Evolutionary conservation across 2,329 filamentous ascomycete species (phyloP).

Genomic region (Apiospora rasikravindrae): DNA sequence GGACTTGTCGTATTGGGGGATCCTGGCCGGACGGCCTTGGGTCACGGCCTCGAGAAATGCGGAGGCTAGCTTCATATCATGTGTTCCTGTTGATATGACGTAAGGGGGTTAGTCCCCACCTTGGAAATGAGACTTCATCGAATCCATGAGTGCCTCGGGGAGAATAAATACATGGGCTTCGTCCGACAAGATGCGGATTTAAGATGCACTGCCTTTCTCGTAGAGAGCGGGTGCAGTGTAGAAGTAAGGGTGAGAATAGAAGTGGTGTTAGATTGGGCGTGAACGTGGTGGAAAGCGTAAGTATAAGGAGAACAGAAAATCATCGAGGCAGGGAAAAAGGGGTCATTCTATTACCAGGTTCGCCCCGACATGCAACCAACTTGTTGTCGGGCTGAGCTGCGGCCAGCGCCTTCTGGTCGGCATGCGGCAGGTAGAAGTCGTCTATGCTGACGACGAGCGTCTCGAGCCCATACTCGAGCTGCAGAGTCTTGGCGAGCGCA

Average conservation of each 20-base stretch:
- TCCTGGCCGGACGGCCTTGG: constrained; percentile 52
- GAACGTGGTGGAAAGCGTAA: too few species aligned
- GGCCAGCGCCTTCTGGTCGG: constrained; percentile 69
- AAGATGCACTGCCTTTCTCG: background rate
- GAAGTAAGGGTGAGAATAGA: too few species aligned
- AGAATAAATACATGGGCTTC: background rate
- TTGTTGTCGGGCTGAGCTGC: constrained; percentile 70
- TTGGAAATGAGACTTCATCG: background rate
- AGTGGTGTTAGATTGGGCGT: too few species aligned
- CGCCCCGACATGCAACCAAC: constrained; percentile 80
- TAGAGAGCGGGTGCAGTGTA: too few species aligned
- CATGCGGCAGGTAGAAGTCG: constrained; percentile 83
- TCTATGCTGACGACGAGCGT: constrained; percentile 83
- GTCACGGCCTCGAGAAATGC: constrained; percentile 66
- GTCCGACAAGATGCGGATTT: background rate
- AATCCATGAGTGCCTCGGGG: background rate
- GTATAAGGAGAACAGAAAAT: too few species aligned
- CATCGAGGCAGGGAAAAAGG: constrained; percentile 15
- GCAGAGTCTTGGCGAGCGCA: constrained; percentile 66
- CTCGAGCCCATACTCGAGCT: constrained; percentile 56
- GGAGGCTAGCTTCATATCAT: constrained; percentile 72
- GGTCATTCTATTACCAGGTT: constrained; percentile 63
- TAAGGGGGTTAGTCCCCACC: constrained; percentile 9
- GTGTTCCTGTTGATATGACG: constrained; percentile 51
- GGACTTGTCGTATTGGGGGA: constrained; percentile 87